Conservation (phyloP, 805 yeast species). For the Maudiozyma serrabonitensis region DNA sequence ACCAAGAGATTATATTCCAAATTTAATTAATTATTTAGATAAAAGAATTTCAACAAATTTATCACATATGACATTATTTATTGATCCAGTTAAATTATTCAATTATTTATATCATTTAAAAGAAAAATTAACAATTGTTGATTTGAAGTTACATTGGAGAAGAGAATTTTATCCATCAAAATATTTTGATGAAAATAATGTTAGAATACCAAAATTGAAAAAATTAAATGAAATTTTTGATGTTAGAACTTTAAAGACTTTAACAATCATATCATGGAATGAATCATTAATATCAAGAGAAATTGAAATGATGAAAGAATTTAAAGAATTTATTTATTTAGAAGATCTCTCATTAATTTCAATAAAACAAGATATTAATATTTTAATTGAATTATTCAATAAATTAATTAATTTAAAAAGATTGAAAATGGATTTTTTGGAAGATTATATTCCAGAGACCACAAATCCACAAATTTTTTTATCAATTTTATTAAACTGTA, state of each 20-base stretch:
- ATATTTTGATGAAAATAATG: conserved; percentile 17
- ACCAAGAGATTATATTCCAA: conserved; percentile 24
- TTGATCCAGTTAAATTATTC: conserved; percentile 32
- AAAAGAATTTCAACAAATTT: conserved; percentile 24
- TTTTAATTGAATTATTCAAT: conserved; percentile 27
- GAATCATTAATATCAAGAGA: conserved; percentile 29
- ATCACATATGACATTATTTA: conserved; percentile 30
- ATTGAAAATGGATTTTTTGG: conserved; percentile 33
- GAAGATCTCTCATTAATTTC: conserved; percentile 35
- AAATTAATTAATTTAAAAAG: conserved; percentile 27
- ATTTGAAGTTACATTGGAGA: conserved; percentile 34
- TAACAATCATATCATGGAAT: conserved; percentile 37
- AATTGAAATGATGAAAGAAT: conserved; percentile 30
- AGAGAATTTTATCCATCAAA: conserved; percentile 30
- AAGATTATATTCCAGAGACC: conserved; percentile 28
- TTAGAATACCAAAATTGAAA: conserved; percentile 12
- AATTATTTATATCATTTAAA: conserved; percentile 27
- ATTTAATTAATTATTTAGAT: conserved; percentile 19
- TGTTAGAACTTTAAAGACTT: conserved; percentile 25
- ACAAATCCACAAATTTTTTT: conserved; percentile 27
- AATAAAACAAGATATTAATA: conserved; percentile 28
- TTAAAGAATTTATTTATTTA: conserved; percentile 29
- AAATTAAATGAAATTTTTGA: conserved; percentile 32
- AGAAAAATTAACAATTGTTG: conserved; percentile 28
- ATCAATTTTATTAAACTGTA: conserved; percentile 28